phyloP scores from a whole-genome alignment of 2,329 filamentous ascomycete species.

The Colletotrichum sp. region DNA sequence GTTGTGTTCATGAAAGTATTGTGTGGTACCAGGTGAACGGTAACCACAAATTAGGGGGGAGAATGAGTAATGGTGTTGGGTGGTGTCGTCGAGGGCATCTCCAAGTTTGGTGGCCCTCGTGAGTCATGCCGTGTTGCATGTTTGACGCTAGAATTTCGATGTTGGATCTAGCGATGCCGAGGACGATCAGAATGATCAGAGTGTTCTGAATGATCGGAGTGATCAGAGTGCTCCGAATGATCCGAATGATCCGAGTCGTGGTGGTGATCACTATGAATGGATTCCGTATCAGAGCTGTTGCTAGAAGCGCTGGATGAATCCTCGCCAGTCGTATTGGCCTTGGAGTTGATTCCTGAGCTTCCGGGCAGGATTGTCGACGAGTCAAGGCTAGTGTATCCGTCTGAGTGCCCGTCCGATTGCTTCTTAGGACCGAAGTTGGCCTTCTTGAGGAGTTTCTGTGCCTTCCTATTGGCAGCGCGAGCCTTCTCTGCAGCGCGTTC shows the following conservation, averaged over 20 bases:
- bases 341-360: slow-evolving; percentile 35
- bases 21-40: not conserved
- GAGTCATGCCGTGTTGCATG: not conserved
- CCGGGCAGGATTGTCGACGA: slow-evolving; percentile 48
- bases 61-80: not conserved
- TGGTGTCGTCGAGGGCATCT: not conserved
- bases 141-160: not conserved
- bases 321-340: slow-evolving; percentile 29
- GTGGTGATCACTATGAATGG: slow-evolving; percentile 32
- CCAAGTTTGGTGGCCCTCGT: not conserved
- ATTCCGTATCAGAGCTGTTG: slow-evolving; percentile 39
- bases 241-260: slow-evolving; percentile 16
- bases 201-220: not conserved
- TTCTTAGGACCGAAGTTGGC: slow-evolving; percentile 52
- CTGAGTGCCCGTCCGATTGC: slow-evolving; percentile 46
- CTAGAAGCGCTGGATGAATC: slow-evolving; percentile 36
- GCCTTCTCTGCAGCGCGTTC: slow-evolving; percentile 72
- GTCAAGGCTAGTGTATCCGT: slow-evolving; percentile 50
- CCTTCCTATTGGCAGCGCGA: slow-evolving; percentile 44
- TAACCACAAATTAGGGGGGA: slow-evolving; percentile 1
- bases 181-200: not conserved
- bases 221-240: not conserved
- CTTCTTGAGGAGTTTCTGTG: slow-evolving; percentile 50
- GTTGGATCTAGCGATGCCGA: not conserved
- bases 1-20: slow-evolving; percentile 8